Evolutionary conservation across 352 stramenopile genomes (phyloP).

Genomic region (Phytophthora macrochlamydospora): DNA sequence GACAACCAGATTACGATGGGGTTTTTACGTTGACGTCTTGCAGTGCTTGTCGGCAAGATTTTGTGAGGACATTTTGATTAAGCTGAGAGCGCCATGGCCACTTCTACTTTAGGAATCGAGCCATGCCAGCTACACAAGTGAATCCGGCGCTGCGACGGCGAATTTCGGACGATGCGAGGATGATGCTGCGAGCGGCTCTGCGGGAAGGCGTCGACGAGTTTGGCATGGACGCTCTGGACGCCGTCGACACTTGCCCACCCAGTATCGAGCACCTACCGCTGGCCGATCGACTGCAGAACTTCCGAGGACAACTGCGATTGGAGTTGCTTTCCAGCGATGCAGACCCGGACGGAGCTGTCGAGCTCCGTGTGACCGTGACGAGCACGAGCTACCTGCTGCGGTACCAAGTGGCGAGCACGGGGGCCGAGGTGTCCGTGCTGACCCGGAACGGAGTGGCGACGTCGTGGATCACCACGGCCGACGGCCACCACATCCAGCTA

Average conservation of each 20-base stretch:
- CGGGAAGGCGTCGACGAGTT: slow-evolving; percentile 2
- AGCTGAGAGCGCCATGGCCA: no score
- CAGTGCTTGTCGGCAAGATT: not conserved
- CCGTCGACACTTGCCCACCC: not conserved
- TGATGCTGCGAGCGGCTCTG: slow-evolving; percentile 50
- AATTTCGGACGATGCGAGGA: slow-evolving; percentile 66
- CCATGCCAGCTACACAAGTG: slow-evolving; percentile 57
- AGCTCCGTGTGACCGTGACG: slow-evolving; percentile 39
- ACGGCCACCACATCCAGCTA: slow-evolving; percentile 47
- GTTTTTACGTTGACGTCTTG: not conserved
- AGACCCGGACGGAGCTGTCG: slow-evolving; percentile 7
- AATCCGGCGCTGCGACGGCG: slow-evolving; percentile 51
- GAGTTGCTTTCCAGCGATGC: slow-evolving; percentile 23
- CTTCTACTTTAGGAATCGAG: not conserved
- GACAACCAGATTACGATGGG: not conserved
- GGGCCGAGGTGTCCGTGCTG: slow-evolving; percentile 49
- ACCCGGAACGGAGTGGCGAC: slow-evolving; percentile 44
- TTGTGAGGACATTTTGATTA: slow-evolving; percentile 1
- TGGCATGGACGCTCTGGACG: not conserved
- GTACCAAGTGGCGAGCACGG: slow-evolving; percentile 45
- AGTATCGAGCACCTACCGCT: slow-evolving; percentile 30
- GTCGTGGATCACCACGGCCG: slow-evolving; percentile 50
- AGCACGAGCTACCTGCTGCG: slow-evolving; percentile 45
- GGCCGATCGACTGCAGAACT: slow-evolving; percentile 51
- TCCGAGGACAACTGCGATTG: slow-evolving; percentile 46